Base-by-base conservation (phyloP, 148 eudicot genomes). In the Vaccinium corymbosum region DNA sequence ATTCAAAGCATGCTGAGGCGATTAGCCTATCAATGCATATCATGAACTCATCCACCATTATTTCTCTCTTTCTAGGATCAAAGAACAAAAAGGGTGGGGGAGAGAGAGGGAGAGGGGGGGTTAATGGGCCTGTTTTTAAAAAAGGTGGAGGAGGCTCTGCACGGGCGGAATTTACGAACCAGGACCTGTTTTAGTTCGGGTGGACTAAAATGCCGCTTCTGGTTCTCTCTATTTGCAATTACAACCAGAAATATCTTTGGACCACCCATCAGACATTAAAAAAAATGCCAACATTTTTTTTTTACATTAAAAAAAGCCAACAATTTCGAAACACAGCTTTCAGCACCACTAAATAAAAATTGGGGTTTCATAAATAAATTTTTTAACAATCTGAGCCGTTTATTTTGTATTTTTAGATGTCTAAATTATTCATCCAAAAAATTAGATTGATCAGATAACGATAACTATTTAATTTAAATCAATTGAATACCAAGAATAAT, bases 1-100 rank as follows among this genome's bases (percentile, higher is more conserved):
- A 80, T 50, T 89, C 86, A 19, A 87, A 86, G 79, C 89, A 87
- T n/a, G 91, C 79, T n/a, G 90, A 85, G 12, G 91, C 85, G 68
- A 90, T 85, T 29, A 92, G 88, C 52, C 93, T 85, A 75, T 91
- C 94, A 19, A 94, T 92, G 86, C 94, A 92, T 5, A 88, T 93
- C 95, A 92, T 89, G 25, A 90, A 90, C 35, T 94, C 94, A 85
- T 91, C 88, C 81, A 93, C 93, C 92, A 92, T 92, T 75, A 22
- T 53, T 56, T 48, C 29, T 25, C 46, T 57, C 64, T 82, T 6
- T 62, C 79, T 56, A 1, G 12, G 27, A 79, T 27, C 10, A 29
- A 76, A 56, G 27, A 75, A 2, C 32, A 82, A 46, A 3, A 1
- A 17, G 11, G 14, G 32, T 3, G 3, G 9, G 73, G 35, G 52